Percentiles rank a stretch among this genome's conserved stretches.
Conservation (phyloP, 768 basidiomycete species). For the Ephemerocybe angulata region DNA sequence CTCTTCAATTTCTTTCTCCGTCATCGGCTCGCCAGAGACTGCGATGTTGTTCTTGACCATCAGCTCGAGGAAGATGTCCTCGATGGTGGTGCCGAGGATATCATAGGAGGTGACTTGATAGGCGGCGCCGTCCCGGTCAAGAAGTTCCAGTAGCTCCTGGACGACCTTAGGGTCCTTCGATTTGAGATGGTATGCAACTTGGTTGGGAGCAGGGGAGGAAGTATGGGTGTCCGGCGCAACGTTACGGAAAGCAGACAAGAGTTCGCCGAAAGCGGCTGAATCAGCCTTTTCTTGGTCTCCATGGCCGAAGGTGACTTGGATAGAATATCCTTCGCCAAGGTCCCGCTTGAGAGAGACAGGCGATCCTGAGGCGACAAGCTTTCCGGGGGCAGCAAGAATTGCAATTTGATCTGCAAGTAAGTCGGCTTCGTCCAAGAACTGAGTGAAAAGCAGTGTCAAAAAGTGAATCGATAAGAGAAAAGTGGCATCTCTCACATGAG, state of each 20-base stretch:
- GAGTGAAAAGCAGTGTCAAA: background rate
- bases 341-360: constrained; percentile 71
- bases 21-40: constrained; percentile 10
- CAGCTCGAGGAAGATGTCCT: constrained; percentile 75
- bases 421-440: constrained; percentile 80
- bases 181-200: constrained; percentile 54
- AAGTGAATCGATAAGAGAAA: background rate
- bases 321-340: constrained; percentile 69
- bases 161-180: constrained; percentile 55
- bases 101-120: constrained; percentile 54
- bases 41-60: constrained; percentile 47
- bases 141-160: constrained; percentile 48
- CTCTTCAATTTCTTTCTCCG: constrained; percentile 18
- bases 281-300: constrained; percentile 25
- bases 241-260: constrained; percentile 40
- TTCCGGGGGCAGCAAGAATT: constrained; percentile 72
- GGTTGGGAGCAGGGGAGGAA: constrained; percentile 39
- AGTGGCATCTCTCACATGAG: constrained; percentile 51
- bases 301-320: constrained; percentile 48
- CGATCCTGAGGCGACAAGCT: constrained; percentile 66
- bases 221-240: constrained; percentile 45
- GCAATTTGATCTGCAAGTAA: constrained; percentile 73
- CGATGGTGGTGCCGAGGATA: constrained; percentile 69
- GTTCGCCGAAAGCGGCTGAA: constrained; percentile 20
- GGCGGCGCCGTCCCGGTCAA: constrained; percentile 42